A percentile compares a stretch with the other conserved stretches of the same genome.
phyloP scores from a whole-genome alignment of 2,329 filamentous ascomycete genomes.

The Coniella lustricola region DNA sequence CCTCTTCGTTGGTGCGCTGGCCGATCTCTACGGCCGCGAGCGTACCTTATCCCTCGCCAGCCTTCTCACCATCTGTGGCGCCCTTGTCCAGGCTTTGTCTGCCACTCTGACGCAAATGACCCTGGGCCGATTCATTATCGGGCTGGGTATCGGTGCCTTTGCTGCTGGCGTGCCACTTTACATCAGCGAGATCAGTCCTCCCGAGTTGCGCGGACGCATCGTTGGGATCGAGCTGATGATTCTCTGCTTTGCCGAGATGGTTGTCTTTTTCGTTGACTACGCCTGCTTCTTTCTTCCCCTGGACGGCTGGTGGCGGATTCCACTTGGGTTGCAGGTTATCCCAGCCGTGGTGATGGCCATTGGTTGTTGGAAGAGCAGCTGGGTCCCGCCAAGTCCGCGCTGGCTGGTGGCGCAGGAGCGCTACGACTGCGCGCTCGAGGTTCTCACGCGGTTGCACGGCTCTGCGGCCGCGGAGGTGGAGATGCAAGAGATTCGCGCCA shows the following conservation, averaged over 20 bases:
- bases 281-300: slow-evolving; percentile 23
- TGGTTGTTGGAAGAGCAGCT: slow-evolving; percentile 16
- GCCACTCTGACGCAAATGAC: slow-evolving; percentile 19
- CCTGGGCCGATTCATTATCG: slow-evolving; percentile 22
- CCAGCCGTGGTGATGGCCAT: slow-evolving; percentile 21
- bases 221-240: slow-evolving; percentile 27
- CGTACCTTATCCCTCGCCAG: slow-evolving; percentile 24
- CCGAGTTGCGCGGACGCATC: slow-evolving; percentile 23
- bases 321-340: slow-evolving; percentile 21
- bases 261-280: slow-evolving; percentile 24
- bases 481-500: slow-evolving; percentile 35
- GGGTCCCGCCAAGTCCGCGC: slow-evolving; percentile 17
- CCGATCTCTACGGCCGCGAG: slow-evolving; percentile 24
- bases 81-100: slow-evolving; percentile 6
- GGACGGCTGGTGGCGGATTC: slow-evolving; percentile 27
- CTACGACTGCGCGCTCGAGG: slow-evolving; percentile 18
- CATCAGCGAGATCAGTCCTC: slow-evolving; percentile 26
- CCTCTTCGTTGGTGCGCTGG: slow-evolving; percentile 23
- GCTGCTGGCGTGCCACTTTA: slow-evolving; percentile 26
- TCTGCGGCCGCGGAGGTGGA: slow-evolving; percentile 22
- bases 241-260: slow-evolving; percentile 26
- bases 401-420: slow-evolving; percentile 17
- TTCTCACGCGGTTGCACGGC: slow-evolving; percentile 17
- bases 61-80: slow-evolving; percentile 9
- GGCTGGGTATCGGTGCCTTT: slow-evolving; percentile 25